Percentiles rank a stretch among this genome's conserved stretches.
Conservation (phyloP, 805 yeast genomes). For the Hanseniaspora pseudoguilliermondii region DNA sequence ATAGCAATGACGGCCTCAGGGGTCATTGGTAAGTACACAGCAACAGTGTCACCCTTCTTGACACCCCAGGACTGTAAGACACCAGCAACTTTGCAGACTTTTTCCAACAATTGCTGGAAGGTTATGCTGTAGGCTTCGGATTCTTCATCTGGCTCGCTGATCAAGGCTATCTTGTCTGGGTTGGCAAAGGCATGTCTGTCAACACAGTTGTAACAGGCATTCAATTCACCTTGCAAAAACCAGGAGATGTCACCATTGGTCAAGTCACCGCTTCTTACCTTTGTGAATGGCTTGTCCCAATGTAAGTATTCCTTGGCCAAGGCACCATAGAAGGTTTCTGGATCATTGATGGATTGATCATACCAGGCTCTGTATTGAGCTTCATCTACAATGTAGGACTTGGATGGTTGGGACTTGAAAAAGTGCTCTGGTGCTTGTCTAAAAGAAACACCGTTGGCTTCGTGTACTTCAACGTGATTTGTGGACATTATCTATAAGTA, state of each 20-base stretch:
- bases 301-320: conserved; percentile 57
- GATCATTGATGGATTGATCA: conserved; percentile 65
- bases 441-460: conserved; percentile 28
- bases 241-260: conserved; percentile 75
- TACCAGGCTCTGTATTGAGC: conserved; percentile 65
- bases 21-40: conserved; percentile 93
- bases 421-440: conserved; percentile 31
- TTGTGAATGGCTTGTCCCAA: conserved; percentile 63
- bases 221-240: conserved; percentile 87
- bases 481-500: neutral
- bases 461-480: conserved; percentile 31
- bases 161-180: conserved; percentile 73
- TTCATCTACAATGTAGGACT: conserved; percentile 40
- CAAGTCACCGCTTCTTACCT: conserved; percentile 43
- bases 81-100: conserved; percentile 78
- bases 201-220: conserved; percentile 86
- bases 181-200: conserved; percentile 85
- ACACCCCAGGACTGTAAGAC: conserved; percentile 77
- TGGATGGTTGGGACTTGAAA: conserved; percentile 30
- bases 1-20: conserved; percentile 92
- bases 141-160: conserved; percentile 91
- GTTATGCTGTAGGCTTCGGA: conserved; percentile 60
- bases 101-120: conserved; percentile 71
- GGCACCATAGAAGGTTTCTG: conserved; percentile 70
- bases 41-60: conserved; percentile 88